A percentile compares a stretch with the other conserved stretches of the same genome.
These are phyloP conservation scores for Peronosclerospora sorghi DNA, from an alignment of 352 stramenopile genomes.

Conservation along the genomic window DNA sequence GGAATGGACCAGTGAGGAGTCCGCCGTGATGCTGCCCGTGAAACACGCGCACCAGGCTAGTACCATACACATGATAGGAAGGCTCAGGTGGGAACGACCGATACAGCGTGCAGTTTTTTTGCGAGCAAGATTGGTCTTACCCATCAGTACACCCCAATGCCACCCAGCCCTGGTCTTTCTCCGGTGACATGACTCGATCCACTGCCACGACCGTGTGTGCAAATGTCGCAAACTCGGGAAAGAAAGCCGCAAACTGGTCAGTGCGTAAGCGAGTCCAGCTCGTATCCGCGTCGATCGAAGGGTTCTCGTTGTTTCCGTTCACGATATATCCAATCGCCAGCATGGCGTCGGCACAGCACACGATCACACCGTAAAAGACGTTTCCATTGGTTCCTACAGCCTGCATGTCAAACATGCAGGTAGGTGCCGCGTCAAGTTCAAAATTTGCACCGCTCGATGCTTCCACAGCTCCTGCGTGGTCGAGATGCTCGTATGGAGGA, in stretches of 20 bases:
- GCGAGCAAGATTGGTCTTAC: slow-evolving; percentile 12
- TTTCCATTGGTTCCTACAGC: slow-evolving; percentile 16
- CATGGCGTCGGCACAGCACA: slow-evolving; percentile 49
- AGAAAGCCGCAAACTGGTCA: slow-evolving; percentile 55
- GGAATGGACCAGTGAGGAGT: slow-evolving; percentile 35
- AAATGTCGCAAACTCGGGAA: slow-evolving; percentile 58
- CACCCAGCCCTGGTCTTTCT: slow-evolving; percentile 28
- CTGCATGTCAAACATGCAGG: slow-evolving; percentile 34
- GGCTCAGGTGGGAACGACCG: not conserved
- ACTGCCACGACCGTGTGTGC: slow-evolving; percentile 40
- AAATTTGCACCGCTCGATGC: slow-evolving; percentile 25
- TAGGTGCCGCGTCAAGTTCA: slow-evolving; percentile 43
- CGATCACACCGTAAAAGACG: slow-evolving; percentile 47
- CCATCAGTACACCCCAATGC: slow-evolving; percentile 63
- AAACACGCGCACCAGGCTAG: slow-evolving; percentile 44
- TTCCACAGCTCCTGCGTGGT: slow-evolving; percentile 5
- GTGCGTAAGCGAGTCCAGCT: slow-evolving; percentile 37
- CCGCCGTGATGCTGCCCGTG: slow-evolving; percentile 20
- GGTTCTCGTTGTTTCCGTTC: slow-evolving; percentile 8
- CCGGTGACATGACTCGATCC: slow-evolving; percentile 19
- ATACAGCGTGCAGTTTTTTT: not conserved
- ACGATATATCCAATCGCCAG: slow-evolving; percentile 54
- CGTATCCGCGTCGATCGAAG: not conserved
- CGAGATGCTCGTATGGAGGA: slow-evolving; percentile 2
- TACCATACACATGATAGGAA: not conserved